Percentiles rank a stretch among this genome's conserved stretches.
phyloP scores from a whole-genome alignment of 2,329 filamentous ascomycete species.

The Colletotrichum sidae region DNA sequence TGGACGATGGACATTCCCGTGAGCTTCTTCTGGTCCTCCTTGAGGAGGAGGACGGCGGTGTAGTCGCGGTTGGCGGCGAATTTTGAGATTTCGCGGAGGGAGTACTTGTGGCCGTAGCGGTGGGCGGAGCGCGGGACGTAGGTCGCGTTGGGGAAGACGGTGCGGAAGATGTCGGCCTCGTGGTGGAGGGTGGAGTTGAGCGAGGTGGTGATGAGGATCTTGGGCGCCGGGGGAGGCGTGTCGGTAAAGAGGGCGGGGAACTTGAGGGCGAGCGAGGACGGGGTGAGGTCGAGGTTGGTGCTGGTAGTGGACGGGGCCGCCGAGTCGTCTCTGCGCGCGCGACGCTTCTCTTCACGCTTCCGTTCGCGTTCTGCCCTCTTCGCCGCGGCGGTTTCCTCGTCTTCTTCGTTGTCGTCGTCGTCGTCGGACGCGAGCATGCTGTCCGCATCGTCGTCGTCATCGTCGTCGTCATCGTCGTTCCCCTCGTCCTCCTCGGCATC shows the following conservation, averaged over 20 bases:
- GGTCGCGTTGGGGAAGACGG: constrained; percentile 85
- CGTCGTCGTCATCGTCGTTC: constrained; percentile 56
- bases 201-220: constrained; percentile 91
- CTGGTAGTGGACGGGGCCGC: constrained; percentile 69
- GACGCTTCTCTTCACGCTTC: constrained; percentile 39
- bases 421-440: constrained; percentile 82
- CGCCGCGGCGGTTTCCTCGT: constrained; percentile 58
- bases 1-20: constrained; percentile 86
- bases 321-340: constrained; percentile 61
- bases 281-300: constrained; percentile 73
- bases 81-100: constrained; percentile 86
- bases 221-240: constrained; percentile 72
- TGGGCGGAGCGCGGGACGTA: constrained; percentile 91
- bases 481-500: constrained; percentile 62
- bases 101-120: constrained; percentile 89
- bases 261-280: constrained; percentile 68
- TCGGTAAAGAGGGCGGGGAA: constrained; percentile 73
- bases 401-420: constrained; percentile 64
- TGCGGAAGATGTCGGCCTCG: constrained; percentile 81
- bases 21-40: constrained; percentile 89
- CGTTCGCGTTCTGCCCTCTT: constrained; percentile 54
- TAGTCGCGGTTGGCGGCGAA: constrained; percentile 87
- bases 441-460: constrained; percentile 57
- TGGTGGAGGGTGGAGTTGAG: constrained; percentile 89
- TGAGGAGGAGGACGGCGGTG: constrained; percentile 85